phyloP scores from a whole-genome alignment of 164 flowering plant species.

The Berberis thunbergii region DNA sequence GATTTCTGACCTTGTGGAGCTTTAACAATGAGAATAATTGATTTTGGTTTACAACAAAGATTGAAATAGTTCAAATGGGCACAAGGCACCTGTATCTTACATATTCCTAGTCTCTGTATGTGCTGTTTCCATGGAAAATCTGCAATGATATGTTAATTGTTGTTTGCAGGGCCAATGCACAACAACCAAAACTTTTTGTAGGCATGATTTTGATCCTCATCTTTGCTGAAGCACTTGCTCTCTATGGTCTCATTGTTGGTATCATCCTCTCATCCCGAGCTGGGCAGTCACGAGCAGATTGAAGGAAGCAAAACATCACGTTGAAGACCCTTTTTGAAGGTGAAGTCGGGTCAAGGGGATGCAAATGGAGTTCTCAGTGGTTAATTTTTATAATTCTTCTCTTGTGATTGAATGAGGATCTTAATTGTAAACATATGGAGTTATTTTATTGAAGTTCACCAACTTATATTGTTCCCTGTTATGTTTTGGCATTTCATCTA shows the following conservation, averaged over 20 bases:
- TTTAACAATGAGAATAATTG: too few species aligned
- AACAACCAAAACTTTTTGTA: slow-evolving; percentile 53
- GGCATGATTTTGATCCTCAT: slow-evolving; percentile 32
- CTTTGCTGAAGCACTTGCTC: slow-evolving; percentile 41
- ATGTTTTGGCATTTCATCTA: too few species aligned
- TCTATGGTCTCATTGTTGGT: slow-evolving; percentile 29
- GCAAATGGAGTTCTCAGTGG: neutral
- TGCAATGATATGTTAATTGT: neutral
- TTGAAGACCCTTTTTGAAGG: neutral
- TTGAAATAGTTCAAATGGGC: too few species aligned
- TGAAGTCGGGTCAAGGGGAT: slow-evolving; percentile 1
- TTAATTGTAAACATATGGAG: neutral
- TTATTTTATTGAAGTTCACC: neutral
- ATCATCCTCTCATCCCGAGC: slow-evolving; percentile 53
- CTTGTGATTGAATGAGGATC: slow-evolving; percentile 1
- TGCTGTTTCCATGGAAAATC: neutral
- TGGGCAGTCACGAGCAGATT: slow-evolving; percentile 59
- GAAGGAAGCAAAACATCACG: neutral
- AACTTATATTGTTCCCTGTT: neutral
- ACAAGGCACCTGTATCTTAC: too few species aligned
- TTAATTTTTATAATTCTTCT: neutral
- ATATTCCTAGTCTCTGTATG: too few species aligned
- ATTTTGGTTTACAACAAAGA: too few species aligned
- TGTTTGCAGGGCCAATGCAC: slow-evolving; percentile 51
- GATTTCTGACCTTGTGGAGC: too few species aligned